Evolutionary conservation across 2,329 filamentous ascomycete species (phyloP).

Genomic region (Phialophora macrospora): DNA sequence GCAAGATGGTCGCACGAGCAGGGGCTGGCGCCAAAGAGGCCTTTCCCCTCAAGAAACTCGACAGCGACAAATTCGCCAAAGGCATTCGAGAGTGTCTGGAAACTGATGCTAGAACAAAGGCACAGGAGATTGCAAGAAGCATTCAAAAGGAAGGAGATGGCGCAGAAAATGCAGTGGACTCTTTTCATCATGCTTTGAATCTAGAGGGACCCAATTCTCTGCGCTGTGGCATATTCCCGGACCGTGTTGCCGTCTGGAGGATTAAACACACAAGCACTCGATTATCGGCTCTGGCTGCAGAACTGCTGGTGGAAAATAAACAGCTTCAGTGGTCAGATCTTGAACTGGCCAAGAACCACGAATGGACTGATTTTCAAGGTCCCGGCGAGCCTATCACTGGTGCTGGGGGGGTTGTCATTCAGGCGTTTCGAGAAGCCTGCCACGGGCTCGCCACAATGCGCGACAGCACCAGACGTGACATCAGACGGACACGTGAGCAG

Average conservation of each 20-base stretch:
- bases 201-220: slow-evolving; percentile 42
- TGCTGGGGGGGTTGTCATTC: slow-evolving; percentile 52
- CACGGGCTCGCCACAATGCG: slow-evolving; percentile 57
- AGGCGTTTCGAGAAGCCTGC: slow-evolving; percentile 53
- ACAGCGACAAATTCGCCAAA: slow-evolving; percentile 45
- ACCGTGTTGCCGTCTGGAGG: slow-evolving; percentile 59
- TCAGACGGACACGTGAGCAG: slow-evolving; percentile 52
- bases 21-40: slow-evolving; percentile 50
- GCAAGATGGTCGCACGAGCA: slow-evolving; percentile 48
- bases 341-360: slow-evolving; percentile 52
- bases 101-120: slow-evolving; percentile 42
- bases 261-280: slow-evolving; percentile 54
- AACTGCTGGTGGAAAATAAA: slow-evolving; percentile 58
- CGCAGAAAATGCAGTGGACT: slow-evolving; percentile 48
- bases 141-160: slow-evolving; percentile 48
- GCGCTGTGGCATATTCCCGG: slow-evolving; percentile 47
- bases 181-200: slow-evolving; percentile 49
- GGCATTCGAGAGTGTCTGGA: slow-evolving; percentile 46
- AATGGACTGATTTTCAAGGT: slow-evolving; percentile 61
- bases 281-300: slow-evolving; percentile 59
- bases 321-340: slow-evolving; percentile 59
- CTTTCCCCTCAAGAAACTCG: slow-evolving; percentile 47
- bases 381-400: slow-evolving; percentile 60
- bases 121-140: slow-evolving; percentile 44
- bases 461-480: slow-evolving; percentile 53